Percentiles rank a stretch among this genome's conserved stretches.
Evolutionary conservation across 2,329 filamentous ascomycete genomes (phyloP).

Genomic region (Pseudovirgaria hyperparasitica): DNA sequence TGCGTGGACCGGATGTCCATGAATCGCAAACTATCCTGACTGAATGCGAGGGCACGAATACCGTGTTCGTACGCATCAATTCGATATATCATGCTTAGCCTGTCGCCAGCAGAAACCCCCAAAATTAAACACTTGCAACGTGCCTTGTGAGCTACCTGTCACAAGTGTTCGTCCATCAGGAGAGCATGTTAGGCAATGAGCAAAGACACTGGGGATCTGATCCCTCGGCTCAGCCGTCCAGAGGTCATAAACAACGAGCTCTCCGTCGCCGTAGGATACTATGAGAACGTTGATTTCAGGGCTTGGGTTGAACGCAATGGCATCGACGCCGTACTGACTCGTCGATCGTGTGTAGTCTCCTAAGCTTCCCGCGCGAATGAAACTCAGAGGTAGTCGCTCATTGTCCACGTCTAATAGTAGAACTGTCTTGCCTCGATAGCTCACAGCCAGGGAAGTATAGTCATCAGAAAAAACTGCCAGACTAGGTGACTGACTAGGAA

Average conservation of each 20-base stretch:
- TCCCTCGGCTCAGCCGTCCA: slow-evolving; percentile 8
- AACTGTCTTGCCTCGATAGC: slow-evolving; percentile 1
- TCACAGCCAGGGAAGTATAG: background rate
- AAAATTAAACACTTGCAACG: slow-evolving; percentile 14
- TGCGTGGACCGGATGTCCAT: slow-evolving; percentile 14
- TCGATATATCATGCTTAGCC: slow-evolving; percentile 9
- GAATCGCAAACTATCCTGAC: slow-evolving; percentile 12
- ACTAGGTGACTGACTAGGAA: background rate
- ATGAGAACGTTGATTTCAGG: slow-evolving; percentile 5
- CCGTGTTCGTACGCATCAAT: slow-evolving; percentile 8
- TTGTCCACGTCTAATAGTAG: too few species aligned
- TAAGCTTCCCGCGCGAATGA: too few species aligned
- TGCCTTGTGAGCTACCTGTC: slow-evolving; percentile 12
- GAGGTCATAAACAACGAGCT: slow-evolving; percentile 4
- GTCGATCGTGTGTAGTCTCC: too few species aligned
- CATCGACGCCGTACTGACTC: slow-evolving; percentile 1
- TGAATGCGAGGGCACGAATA: slow-evolving; percentile 13
- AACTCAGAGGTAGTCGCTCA: too few species aligned
- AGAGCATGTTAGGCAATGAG: slow-evolving; percentile 10
- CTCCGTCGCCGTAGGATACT: slow-evolving; percentile 1
- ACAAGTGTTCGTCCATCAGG: slow-evolving; percentile 8
- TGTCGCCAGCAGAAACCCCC: too few species aligned
- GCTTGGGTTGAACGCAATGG: slow-evolving; percentile 3
- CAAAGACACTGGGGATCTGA: slow-evolving; percentile 7
- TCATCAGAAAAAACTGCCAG: background rate